A percentile compares a stretch with the other conserved stretches of the same genome.
phyloP scores from a whole-genome alignment of 2,329 filamentous ascomycete genomes.

The Fusarium torulosum region DNA sequence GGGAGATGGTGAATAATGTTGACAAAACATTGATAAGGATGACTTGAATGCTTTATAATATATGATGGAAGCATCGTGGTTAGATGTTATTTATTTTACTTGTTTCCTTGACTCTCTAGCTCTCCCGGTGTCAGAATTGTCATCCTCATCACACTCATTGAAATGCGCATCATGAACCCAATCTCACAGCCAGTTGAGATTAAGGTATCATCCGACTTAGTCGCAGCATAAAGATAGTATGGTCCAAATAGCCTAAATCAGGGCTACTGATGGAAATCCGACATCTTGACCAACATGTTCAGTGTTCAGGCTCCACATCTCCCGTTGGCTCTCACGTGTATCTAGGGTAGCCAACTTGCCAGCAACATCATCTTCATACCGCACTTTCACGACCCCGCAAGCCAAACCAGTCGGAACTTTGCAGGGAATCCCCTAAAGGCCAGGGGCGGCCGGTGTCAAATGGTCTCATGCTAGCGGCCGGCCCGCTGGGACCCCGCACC shows the following conservation, averaged over 20 bases:
- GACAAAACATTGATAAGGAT: neutral
- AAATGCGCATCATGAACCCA: too few species aligned
- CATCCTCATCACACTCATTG: too few species aligned
- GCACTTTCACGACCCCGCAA: constrained; percentile 9
- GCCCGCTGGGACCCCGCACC: constrained; percentile 42
- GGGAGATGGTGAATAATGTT: constrained; percentile 2
- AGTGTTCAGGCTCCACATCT: neutral
- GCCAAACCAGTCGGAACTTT: constrained; percentile 23
- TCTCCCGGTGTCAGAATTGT: too few species aligned
- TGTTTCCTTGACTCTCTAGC: neutral
- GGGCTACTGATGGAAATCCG: too few species aligned
- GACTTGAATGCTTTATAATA: constrained; percentile 1
- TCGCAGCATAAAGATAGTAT: too few species aligned
- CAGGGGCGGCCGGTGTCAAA: constrained; percentile 25
- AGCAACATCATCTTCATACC: neutral
- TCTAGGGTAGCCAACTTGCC: constrained; percentile 9
- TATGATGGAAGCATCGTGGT: accelerated
- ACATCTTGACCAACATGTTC: too few species aligned
- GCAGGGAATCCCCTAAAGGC: constrained; percentile 17
- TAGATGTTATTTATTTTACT: accelerated
- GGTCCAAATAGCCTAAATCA: too few species aligned
- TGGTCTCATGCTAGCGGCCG: constrained; percentile 37
- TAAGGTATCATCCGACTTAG: too few species aligned
- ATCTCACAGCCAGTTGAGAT: too few species aligned
- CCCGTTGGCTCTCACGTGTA: accelerated